Evolutionary conservation across 2,329 filamentous ascomycete species (phyloP).

Genomic region (Scortechinia acanthostroma): DNA sequence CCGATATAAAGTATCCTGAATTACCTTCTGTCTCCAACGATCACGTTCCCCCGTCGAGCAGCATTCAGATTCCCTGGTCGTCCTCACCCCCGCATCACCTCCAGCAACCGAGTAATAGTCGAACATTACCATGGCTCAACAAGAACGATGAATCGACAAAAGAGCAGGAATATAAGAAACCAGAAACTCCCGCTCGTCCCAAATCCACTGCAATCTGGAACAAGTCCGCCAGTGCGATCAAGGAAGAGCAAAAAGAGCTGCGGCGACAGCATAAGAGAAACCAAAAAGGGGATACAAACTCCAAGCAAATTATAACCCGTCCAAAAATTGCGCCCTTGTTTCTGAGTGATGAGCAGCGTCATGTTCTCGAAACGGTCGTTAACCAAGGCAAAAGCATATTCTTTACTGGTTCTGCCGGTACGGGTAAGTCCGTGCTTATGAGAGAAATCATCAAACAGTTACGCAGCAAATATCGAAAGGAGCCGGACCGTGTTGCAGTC

Average conservation of each 20-base stretch:
- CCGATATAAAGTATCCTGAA: neutral
- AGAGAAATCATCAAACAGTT: constrained; percentile 64
- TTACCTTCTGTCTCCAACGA: neutral
- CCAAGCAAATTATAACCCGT: neutral
- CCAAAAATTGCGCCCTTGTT: neutral
- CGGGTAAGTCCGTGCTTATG: constrained; percentile 70
- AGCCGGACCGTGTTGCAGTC: constrained; percentile 62
- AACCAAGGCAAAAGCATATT: constrained; percentile 66
- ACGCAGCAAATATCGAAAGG: constrained; percentile 50
- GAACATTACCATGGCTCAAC: neutral
- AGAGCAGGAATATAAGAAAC: neutral
- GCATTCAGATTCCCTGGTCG: neutral
- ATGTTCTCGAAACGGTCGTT: constrained; percentile 59
- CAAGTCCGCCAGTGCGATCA: neutral
- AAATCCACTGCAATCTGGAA: constrained; percentile 1
- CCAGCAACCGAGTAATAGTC: neutral
- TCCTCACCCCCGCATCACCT: neutral
- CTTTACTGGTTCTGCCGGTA: constrained; percentile 71
- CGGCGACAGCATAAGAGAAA: neutral
- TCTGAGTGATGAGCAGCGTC: constrained; percentile 63
- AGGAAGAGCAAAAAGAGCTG: constrained; percentile 2
- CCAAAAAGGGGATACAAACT: neutral
- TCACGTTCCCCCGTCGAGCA: neutral
- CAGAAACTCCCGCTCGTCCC: neutral
- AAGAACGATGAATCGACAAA: neutral